Evolutionary conservation across 139 green algal genomes (phyloP).

Genomic region (Tetratostichococcus sp.): DNA sequence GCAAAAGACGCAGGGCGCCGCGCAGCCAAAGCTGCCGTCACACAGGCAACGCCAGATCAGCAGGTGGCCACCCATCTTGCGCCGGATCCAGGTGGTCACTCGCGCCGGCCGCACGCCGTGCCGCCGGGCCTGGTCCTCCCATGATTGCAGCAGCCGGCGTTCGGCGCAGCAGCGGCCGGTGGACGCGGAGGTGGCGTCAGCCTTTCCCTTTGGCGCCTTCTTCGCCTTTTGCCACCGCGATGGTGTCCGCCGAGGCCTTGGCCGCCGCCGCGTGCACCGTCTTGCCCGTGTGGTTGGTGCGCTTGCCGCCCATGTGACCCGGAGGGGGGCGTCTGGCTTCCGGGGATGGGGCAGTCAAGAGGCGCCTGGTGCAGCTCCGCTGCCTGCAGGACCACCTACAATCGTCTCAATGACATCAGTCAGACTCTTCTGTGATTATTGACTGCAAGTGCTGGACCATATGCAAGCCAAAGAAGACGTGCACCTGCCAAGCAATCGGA

Average conservation of each 20-base stretch:
- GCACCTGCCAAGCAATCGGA: too few relatives aligned
- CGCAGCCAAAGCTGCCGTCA: slow-evolving; percentile 56
- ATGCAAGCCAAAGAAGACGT: too few relatives aligned
- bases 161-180: neutral
- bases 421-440: too few relatives aligned
- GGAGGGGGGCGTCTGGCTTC: neutral
- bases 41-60: slow-evolving; percentile 42
- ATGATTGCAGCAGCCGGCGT: slow-evolving; percentile 46
- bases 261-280: neutral
- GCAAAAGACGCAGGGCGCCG: slow-evolving; percentile 59
- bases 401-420: too few relatives aligned
- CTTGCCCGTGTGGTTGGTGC: neutral
- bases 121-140: slow-evolving; percentile 30
- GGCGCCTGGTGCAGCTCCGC: too few relatives aligned
- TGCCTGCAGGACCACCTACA: too few relatives aligned
- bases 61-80: slow-evolving; percentile 52
- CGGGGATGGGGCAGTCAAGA: neutral
- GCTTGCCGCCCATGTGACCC: neutral
- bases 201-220: neutral
- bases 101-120: slow-evolving; percentile 45
- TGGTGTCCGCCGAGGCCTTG: neutral
- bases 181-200: neutral
- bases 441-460: too few relatives aligned
- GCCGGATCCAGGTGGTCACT: slow-evolving; percentile 53
- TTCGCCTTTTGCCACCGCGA: neutral